Percentiles rank a stretch among this genome's conserved stretches.
Conservation (phyloP, 768 basidiomycete species). For the Tremella yokohamensis region DNA sequence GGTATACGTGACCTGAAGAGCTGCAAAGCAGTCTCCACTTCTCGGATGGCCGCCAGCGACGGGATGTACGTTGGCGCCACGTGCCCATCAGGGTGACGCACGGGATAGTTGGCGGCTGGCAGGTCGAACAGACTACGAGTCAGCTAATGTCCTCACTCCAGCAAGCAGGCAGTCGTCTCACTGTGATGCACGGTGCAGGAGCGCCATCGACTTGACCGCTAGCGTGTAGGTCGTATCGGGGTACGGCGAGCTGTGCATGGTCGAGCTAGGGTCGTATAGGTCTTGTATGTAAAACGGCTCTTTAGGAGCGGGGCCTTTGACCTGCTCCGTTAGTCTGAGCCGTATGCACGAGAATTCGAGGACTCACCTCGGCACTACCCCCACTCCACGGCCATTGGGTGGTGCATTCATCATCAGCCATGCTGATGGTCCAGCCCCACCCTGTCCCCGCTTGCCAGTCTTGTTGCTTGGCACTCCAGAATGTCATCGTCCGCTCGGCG, state of each 20-base stretch:
- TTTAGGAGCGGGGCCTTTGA: constrained; percentile 6
- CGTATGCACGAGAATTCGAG: background rate
- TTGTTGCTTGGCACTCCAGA: constrained; percentile 48
- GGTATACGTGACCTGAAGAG: constrained; percentile 28
- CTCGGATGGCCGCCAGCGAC: constrained; percentile 16
- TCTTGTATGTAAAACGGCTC: constrained; percentile 23
- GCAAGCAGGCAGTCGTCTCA: constrained; percentile 14
- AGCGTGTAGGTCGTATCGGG: constrained; percentile 34
- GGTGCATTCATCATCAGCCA: constrained; percentile 39
- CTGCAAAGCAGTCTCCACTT: constrained; percentile 21
- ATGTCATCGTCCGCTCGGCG: constrained; percentile 39
- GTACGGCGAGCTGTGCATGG: constrained; percentile 15
- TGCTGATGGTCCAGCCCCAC: constrained; percentile 43
- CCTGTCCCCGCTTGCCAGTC: constrained; percentile 41
- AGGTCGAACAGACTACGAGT: constrained; percentile 42
- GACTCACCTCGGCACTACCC: constrained; percentile 26
- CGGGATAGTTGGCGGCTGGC: constrained; percentile 22
- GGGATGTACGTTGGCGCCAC: constrained; percentile 20
- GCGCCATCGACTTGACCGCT: constrained; percentile 32
- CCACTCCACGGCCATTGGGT: constrained; percentile 41
- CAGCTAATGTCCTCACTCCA: background rate
- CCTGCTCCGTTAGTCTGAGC: constrained; percentile 3
- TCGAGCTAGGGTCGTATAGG: constrained; percentile 20
- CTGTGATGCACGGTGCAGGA: constrained; percentile 37
- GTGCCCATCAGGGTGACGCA: constrained; percentile 12